Percentiles rank a stretch among this genome's conserved stretches.
Conservation (phyloP, 2,329 filamentous ascomycete species). For the Arthrobotrys iridis region DNA sequence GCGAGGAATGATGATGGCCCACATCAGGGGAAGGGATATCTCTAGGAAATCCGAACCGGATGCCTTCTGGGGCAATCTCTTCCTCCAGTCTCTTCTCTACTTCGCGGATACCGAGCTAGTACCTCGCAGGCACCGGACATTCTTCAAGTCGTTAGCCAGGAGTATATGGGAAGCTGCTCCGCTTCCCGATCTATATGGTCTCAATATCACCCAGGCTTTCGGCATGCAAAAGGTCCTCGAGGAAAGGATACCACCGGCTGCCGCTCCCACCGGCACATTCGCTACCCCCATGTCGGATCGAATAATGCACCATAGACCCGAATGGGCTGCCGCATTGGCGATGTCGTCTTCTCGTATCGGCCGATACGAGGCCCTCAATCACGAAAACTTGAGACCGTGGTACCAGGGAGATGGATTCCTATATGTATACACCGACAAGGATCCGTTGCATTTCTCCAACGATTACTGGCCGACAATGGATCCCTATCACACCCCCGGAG, state of each 20-base stretch:
- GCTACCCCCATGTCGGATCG: conserved; percentile 53
- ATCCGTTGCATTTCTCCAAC: conserved; percentile 50
- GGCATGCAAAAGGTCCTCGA: conserved; percentile 43
- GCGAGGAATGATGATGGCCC: conserved; percentile 54
- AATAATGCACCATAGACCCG: conserved; percentile 44
- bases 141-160: conserved; percentile 46
- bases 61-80: conserved; percentile 38
- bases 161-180: conserved; percentile 39
- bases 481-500: conserved; percentile 54
- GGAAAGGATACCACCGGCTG: conserved; percentile 21
- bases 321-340: conserved; percentile 49
- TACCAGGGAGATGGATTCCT: conserved; percentile 55
- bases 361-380: conserved; percentile 53
- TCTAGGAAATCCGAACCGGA: conserved; percentile 46
- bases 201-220: conserved; percentile 50
- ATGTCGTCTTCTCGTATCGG: conserved; percentile 54
- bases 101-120: conserved; percentile 42
- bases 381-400: conserved; percentile 50
- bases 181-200: conserved; percentile 41
- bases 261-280: conserved; percentile 30
- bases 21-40: conserved; percentile 53
- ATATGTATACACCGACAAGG: conserved; percentile 53
- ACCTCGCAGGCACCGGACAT: conserved; percentile 20
- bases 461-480: conserved; percentile 55
- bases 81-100: conserved; percentile 43